Percentiles rank a stretch among this genome's conserved stretches.
phyloP scores from a whole-genome alignment of 306 rosid genomes.

The Fragaria vesca region DNA sequence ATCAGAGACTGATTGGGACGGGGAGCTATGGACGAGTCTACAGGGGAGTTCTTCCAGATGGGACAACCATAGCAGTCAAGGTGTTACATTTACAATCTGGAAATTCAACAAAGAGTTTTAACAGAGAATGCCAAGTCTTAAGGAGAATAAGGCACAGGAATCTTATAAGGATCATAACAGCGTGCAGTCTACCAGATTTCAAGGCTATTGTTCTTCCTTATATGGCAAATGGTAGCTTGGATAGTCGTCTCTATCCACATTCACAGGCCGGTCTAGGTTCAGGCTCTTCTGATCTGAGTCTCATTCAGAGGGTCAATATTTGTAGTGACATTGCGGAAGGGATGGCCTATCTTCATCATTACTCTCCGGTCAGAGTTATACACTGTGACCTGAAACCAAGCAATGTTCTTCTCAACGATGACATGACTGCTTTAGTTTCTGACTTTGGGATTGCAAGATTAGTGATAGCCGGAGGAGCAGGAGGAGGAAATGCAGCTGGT shows the following conservation, averaged over 20 bases:
- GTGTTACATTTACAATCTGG: conserved; percentile 60
- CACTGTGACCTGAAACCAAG: conserved; percentile 76
- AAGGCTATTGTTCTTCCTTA: conserved; percentile 75
- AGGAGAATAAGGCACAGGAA: conserved; percentile 74
- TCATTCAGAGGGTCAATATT: conserved; percentile 61
- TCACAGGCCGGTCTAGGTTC: conserved; percentile 31
- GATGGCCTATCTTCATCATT: conserved; percentile 78
- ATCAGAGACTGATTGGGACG: conserved; percentile 51
- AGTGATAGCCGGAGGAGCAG: conserved; percentile 35
- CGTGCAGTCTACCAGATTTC: conserved; percentile 72
- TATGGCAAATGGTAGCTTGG: conserved; percentile 77
- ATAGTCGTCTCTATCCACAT: conserved; percentile 50
- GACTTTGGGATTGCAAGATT: conserved; percentile 72
- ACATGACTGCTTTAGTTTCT: conserved; percentile 72
- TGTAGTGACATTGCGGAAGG: conserved; percentile 83
- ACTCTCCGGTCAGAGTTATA: conserved; percentile 65
- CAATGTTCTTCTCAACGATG: conserved; percentile 70
- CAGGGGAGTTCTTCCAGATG: conserved; percentile 56
- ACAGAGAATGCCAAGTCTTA: conserved; percentile 64
- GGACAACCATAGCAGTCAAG: conserved; percentile 55
- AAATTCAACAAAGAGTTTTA: conserved; percentile 59
- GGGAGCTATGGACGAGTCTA: conserved; percentile 65
- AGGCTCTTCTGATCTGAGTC: conserved; percentile 52
- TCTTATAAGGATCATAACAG: conserved; percentile 68
- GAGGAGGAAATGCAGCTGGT: conserved; percentile 41